These are phyloP conservation scores for Scutellospora calospora DNA, from an alignment of 371 early-diverging fungal species.

Conservation along the genomic window DNA sequence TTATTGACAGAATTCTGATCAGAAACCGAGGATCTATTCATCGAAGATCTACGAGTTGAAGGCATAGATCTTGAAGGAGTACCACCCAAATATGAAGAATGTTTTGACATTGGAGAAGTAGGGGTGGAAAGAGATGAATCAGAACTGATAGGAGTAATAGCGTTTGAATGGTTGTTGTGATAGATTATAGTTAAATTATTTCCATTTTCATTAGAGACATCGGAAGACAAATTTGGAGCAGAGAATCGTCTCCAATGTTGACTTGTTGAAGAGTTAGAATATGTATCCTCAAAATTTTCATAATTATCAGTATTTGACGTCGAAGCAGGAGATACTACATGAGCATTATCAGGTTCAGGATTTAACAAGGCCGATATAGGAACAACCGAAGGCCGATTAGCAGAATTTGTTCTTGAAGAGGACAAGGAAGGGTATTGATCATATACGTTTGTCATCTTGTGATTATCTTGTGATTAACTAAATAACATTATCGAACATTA, in stretches of 20 bases:
- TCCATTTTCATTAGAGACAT: neutral
- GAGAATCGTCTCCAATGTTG: conserved; percentile 13
- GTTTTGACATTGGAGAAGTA: neutral
- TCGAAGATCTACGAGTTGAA: conserved; percentile 17
- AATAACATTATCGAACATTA: neutral
- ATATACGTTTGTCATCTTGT: neutral
- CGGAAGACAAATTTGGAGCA: neutral
- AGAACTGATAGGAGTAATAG: neutral
- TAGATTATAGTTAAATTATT: conserved; percentile 10
- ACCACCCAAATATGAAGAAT: neutral
- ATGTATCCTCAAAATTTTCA: neutral
- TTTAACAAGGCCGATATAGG: conserved; percentile 33
- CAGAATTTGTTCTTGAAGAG: neutral
- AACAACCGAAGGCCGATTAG: conserved; percentile 7
- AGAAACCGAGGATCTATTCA: conserved; percentile 3
- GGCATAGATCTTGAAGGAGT: neutral
- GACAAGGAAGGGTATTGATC: conserved; percentile 4
- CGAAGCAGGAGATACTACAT: neutral
- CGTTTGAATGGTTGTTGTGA: neutral
- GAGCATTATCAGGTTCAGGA: conserved; percentile 12
- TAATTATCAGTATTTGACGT: neutral
- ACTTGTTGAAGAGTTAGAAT: neutral
- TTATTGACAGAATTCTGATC: neutral
- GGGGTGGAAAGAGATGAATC: conserved; percentile 12
- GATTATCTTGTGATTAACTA: too few relatives aligned